phyloP scores from a whole-genome alignment of 139 green algal species.

The Chlamydomonas sphaeroides region DNA sequence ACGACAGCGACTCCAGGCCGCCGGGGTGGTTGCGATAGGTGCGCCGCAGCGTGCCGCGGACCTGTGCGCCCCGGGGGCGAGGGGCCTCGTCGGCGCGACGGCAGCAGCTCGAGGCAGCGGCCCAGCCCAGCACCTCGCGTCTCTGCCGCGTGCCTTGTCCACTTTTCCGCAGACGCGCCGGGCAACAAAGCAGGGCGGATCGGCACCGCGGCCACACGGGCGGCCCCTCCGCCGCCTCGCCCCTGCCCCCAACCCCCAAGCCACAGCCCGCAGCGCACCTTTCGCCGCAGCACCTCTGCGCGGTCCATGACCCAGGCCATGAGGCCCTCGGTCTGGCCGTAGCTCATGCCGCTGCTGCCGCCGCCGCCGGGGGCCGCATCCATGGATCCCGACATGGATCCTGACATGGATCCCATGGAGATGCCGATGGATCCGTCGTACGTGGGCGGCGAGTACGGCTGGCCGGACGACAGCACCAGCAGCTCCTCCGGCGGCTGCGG shows the following conservation, averaged over 20 bases:
- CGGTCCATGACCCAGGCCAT: constrained; percentile 49
- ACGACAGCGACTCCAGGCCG: constrained; percentile 49
- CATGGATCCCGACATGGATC: too few species aligned
- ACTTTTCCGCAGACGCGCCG: too few species aligned
- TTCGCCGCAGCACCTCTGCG: constrained; percentile 33
- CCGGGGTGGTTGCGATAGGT: constrained; percentile 20
- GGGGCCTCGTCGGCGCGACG: background rate
- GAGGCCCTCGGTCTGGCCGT: constrained; percentile 29
- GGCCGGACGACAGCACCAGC: background rate
- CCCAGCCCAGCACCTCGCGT: too few species aligned
- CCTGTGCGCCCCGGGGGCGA: background rate
- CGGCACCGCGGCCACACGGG: too few species aligned
- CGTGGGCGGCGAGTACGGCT: too few species aligned
- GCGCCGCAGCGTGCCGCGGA: constrained; percentile 23
- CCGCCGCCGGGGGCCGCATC: too few species aligned
- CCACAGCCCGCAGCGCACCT: background rate
- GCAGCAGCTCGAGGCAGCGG: too few species aligned
- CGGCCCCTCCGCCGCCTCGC: background rate
- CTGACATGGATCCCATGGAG: too few species aligned
- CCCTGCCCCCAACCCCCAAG: too few species aligned
- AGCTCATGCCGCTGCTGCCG: constrained; percentile 8
- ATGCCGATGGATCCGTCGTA: too few species aligned
- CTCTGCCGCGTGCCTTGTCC: too few species aligned
- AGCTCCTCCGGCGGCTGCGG: background rate
- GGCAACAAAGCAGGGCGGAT: too few species aligned